Conservation (phyloP, 2,329 filamentous ascomycete species). For the Microdochium bolleyi region DNA sequence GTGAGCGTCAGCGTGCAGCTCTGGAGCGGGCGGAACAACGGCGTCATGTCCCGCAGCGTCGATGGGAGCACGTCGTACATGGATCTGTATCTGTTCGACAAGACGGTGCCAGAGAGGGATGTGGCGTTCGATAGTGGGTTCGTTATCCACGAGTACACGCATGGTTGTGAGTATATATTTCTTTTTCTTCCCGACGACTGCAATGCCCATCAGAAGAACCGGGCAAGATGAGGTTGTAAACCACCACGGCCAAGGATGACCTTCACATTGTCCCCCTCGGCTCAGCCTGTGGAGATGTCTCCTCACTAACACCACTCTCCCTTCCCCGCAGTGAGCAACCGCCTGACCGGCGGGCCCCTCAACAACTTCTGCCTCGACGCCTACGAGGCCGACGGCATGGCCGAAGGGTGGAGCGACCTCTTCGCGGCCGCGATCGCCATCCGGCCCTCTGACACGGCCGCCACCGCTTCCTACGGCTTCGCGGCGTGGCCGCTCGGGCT, state of each 20-base stretch:
- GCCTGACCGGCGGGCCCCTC: constrained; percentile 43
- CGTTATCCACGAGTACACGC: constrained; percentile 46
- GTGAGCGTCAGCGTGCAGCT: constrained; percentile 44
- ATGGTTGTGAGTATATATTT: constrained; percentile 24
- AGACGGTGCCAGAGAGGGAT: constrained; percentile 33
- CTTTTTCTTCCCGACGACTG: constrained; percentile 5
- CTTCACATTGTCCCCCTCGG: too few species aligned
- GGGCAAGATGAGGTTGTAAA: too few species aligned
- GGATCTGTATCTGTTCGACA: constrained; percentile 44
- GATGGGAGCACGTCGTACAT: constrained; percentile 38
- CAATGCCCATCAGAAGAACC: too few species aligned
- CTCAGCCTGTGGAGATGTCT: too few species aligned
- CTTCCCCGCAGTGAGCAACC: constrained; percentile 41
- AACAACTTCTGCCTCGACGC: constrained; percentile 37
- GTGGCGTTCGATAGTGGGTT: constrained; percentile 44
- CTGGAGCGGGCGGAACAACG: constrained; percentile 39
- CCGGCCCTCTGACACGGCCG: constrained; percentile 34
- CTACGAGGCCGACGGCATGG: constrained; percentile 47
- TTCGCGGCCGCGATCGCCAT: constrained; percentile 42
- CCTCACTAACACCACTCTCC: too few species aligned
- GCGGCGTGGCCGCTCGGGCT: constrained; percentile 40
- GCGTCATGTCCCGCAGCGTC: constrained; percentile 39
- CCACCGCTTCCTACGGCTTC: constrained; percentile 33
- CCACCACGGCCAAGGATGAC: too few species aligned
- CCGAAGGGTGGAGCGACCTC: constrained; percentile 51